phyloP scores from a whole-genome alignment of 2,329 filamentous ascomycete species.

The Rosellinia necatrix region DNA sequence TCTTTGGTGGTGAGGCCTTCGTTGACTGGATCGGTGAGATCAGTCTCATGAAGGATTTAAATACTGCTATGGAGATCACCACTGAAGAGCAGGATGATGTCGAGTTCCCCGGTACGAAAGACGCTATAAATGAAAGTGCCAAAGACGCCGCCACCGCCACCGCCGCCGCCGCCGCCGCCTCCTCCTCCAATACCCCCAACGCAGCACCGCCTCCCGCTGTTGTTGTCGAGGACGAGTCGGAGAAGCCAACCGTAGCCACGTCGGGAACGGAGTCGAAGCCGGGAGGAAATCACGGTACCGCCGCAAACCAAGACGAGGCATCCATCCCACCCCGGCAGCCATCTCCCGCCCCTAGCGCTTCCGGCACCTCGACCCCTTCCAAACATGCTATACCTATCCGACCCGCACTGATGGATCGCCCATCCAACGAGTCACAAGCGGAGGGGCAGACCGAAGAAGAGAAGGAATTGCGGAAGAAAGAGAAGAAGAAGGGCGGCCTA shows the following conservation, averaged over 20 bases:
- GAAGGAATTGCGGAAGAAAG: constrained; percentile 74
- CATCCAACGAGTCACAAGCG: constrained; percentile 76
- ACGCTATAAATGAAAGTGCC: constrained; percentile 60
- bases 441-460: constrained; percentile 72
- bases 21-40: constrained; percentile 98
- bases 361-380: constrained; percentile 47
- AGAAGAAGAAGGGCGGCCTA: constrained; percentile 84
- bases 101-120: constrained; percentile 62
- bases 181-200: too few relatives aligned
- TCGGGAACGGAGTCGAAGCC: constrained; percentile 37
- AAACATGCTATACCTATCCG: constrained; percentile 70
- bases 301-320: constrained; percentile 35
- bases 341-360: constrained; percentile 47
- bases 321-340: constrained; percentile 43
- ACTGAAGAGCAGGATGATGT: constrained; percentile 68
- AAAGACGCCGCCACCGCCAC: constrained; percentile 41
- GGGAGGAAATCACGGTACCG: constrained; percentile 19
- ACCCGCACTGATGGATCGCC: constrained; percentile 83
- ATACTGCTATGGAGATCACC: constrained; percentile 97
- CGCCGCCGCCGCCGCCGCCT: too few relatives aligned
- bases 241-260: constrained; percentile 37
- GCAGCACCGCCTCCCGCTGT: constrained; percentile 25
- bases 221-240: constrained; percentile 39
- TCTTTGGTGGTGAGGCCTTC: constrained; percentile 96
- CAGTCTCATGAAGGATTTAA: constrained; percentile 97